Conservation (phyloP, 805 yeast genomes). For the Starmerella powellii region DNA sequence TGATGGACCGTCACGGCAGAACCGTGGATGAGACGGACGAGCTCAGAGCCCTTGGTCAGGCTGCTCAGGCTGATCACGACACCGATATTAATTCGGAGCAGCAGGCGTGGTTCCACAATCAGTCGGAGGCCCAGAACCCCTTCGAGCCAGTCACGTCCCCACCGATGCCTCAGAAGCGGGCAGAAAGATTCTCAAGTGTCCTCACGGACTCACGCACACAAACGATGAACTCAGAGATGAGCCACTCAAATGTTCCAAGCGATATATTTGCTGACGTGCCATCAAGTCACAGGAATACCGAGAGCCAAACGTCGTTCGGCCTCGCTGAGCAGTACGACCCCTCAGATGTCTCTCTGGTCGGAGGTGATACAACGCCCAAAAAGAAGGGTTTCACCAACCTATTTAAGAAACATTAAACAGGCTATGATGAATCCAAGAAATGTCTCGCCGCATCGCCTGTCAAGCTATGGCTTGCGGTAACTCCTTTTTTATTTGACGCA, state of each 20-base stretch:
- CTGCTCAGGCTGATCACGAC: slow-evolving; percentile 69
- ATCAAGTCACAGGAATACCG: slow-evolving; percentile 3
- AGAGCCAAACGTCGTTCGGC: slow-evolving; percentile 17
- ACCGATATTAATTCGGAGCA: slow-evolving; percentile 38
- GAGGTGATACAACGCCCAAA: background rate
- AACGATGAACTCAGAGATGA: slow-evolving; percentile 11
- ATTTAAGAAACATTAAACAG: background rate
- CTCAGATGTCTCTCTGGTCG: background rate
- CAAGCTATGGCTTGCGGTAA: no score
- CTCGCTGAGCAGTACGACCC: background rate
- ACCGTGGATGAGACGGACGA: slow-evolving; percentile 26
- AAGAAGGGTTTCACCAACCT: background rate
- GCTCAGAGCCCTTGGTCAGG: slow-evolving; percentile 59
- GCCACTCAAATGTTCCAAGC: background rate
- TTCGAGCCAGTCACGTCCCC: slow-evolving; percentile 17
- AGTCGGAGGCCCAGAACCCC: slow-evolving; percentile 11
- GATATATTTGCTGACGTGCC: background rate
- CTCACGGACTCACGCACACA: slow-evolving; percentile 8
- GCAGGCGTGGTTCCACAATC: slow-evolving; percentile 22
- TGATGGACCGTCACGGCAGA: slow-evolving; percentile 21
- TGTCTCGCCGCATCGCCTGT: no score
- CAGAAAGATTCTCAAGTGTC: slow-evolving; percentile 3
- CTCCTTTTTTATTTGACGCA: no score
- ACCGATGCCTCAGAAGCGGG: slow-evolving; percentile 6
- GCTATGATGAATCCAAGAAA: no score